phyloP scores from a whole-genome alignment of 75 land plant species.

The Picea sitchensis region DNA sequence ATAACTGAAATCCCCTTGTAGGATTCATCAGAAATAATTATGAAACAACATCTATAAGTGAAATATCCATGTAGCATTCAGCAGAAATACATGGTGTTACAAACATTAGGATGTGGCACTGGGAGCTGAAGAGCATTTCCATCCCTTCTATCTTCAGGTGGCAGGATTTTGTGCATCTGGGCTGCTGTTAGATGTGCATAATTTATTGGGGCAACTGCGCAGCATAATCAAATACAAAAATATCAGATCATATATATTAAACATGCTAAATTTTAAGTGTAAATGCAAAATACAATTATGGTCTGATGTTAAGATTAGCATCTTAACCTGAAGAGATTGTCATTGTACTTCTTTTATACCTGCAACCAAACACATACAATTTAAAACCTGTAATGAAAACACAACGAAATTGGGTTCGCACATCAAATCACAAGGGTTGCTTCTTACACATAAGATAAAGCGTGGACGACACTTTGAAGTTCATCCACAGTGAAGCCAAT shows the following conservation, averaged over 20 bases:
- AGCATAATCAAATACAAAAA: background rate
- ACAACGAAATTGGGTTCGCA: background rate
- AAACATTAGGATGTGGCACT: constrained; percentile 24
- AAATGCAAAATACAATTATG: too few relatives aligned
- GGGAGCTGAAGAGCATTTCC: constrained; percentile 40
- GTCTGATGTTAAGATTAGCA: too few relatives aligned
- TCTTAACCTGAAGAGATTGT: constrained; percentile 58
- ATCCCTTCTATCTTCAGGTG: constrained; percentile 13
- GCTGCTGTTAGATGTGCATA: constrained; percentile 87
- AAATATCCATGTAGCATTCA: background rate
- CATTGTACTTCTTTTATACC: constrained; percentile 64
- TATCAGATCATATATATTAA: background rate
- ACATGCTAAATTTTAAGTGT: too few relatives aligned
- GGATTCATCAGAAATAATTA: too few relatives aligned
- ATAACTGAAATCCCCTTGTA: too few relatives aligned
- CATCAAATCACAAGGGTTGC: background rate
- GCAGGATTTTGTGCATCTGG: constrained; percentile 35
- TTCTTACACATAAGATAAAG: constrained; percentile 64
- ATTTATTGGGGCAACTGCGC: constrained; percentile 76
- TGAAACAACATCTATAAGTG: too few relatives aligned
- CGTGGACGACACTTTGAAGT: constrained; percentile 63
- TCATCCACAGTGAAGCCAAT: constrained; percentile 59
- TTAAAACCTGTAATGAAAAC: background rate
- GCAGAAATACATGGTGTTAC: constrained; percentile 63
- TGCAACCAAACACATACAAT: constrained; percentile 13